These are phyloP conservation scores for Drechslerella coelobrocha DNA, from an alignment of 2,329 filamentous ascomycete genomes.

Conservation along the genomic window DNA sequence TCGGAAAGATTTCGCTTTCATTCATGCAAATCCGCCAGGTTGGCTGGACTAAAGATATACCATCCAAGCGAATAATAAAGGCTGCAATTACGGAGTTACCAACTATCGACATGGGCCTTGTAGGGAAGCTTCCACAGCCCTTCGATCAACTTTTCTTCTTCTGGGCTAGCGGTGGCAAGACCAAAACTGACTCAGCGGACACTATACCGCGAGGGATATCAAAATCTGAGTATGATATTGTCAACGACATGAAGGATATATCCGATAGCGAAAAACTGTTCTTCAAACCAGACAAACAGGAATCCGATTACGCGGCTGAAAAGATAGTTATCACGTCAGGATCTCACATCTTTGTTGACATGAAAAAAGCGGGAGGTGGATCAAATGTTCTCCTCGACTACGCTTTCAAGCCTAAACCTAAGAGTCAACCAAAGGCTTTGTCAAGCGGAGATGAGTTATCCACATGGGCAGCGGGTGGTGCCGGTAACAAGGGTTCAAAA, in stretches of 20 bases:
- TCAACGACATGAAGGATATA: conserved; percentile 49
- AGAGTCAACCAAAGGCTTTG: conserved; percentile 3
- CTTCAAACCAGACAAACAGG: conserved; percentile 49
- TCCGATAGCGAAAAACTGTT: conserved; percentile 31
- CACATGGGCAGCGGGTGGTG: neutral
- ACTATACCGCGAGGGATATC: conserved; percentile 41
- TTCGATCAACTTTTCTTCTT: conserved; percentile 58
- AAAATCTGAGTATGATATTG: conserved; percentile 30
- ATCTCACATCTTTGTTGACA: conserved; percentile 49
- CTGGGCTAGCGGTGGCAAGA: conserved; percentile 53
- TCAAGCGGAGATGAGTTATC: neutral
- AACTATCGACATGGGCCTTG: conserved; percentile 54
- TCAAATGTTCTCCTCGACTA: conserved; percentile 48
- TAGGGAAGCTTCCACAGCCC: conserved; percentile 57
- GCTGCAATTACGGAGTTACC: conserved; percentile 50
- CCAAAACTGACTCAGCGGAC: neutral
- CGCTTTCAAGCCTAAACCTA: conserved; percentile 23
- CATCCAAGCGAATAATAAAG: conserved; percentile 53
- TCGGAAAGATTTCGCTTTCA: conserved; percentile 7
- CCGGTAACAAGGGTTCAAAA: conserved; percentile 13
- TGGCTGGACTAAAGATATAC: neutral
- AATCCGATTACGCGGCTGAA: neutral
- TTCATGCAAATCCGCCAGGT: conserved; percentile 11
- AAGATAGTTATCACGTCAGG: conserved; percentile 47
- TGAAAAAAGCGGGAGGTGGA: conserved; percentile 25